Base-by-base conservation (phyloP, 352 stramenopile species). In the Pythium guiyangense region DNA sequence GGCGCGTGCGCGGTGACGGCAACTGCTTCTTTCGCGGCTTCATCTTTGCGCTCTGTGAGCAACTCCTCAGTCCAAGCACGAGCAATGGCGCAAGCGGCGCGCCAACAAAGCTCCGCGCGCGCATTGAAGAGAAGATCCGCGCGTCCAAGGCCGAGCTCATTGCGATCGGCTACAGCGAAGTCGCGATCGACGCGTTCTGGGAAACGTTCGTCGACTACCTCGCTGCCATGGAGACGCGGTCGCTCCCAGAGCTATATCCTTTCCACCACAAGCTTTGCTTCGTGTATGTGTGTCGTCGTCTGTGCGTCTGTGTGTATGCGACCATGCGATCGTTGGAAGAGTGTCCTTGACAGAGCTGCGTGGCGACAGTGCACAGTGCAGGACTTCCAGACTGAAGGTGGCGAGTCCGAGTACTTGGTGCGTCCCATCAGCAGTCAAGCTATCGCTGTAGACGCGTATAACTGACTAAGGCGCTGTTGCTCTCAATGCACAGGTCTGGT, bases 11-110 rank as follows among this genome's bases (percentile, higher is more conserved):
- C 14, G 85, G 89, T 25, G 89, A 97, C 63, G 89, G 89, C 51
- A 97, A 97, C 66, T 97, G 89, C 66, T 97, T 97, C 69, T 97
- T 96, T 66, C 84, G 89, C 15, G 81, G 74, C 12, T 93, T 97
- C 63, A 88, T 96, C 54, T 97, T 96, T 60, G 80, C 81, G 25
- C 70, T 95, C 43, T 94, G 92, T 49, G 89, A 96, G 61, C 66
- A 79, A 39, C 62, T 94, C 31, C 51, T 95, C 39, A 62, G 46
- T 20, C 52, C 6, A 9, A 51, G n/a, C 6, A 31, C 6, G 4
- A 46, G 20, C 34, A 27, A 4, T n/a, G 25, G 5, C 11, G 43
- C 12, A 2, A 35, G 18, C 4, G 52, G 59, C 3, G 54, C 71
- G 4, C 61, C 49, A 6, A 63, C 52, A 10, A 56, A 49, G 44